Base-by-base conservation (phyloP, 2,329 filamentous ascomycete genomes). In the Penicillium sp. region DNA sequence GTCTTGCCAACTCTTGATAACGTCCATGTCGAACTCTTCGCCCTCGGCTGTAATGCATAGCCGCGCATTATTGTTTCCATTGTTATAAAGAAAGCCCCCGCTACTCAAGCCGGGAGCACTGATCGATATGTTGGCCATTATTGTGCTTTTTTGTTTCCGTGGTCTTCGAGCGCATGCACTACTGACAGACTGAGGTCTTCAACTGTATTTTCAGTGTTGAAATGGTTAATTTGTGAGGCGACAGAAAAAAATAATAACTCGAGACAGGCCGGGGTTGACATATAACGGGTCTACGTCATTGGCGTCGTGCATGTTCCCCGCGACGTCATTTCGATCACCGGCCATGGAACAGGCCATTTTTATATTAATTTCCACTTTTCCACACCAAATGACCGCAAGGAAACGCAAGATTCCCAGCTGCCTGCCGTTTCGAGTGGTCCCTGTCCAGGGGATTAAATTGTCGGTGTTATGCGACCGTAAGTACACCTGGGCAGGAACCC, bases 1-100 rank as follows among this genome's bases (percentile, higher is more conserved):
- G 38, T 83, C 78, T 29, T 75, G 72, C 82, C 83, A 87, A 50
- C 80, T 77, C 42, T 78, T 73, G 51, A 83, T 67, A 0, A 77
- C 81, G 40, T 79, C 75, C 16, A 75, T 66, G 64, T 86, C 83
- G 62, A 86, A 87, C 22, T 75, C 72, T 2, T 56, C 56, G 1
- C 69, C 69, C 47, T 73, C 71, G 0, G 70, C 64, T 2, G 68
- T 68, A 31, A 73, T 60, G 51, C 70, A 72, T 10, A 73, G 53
- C 2, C 70, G 62, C 4, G 71, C 66, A 43, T 67, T 71, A 34
- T 67, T 63, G 7, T 62, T 58, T 8, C 68, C 67, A 39, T 67
- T 69, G 45, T 70, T 72, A 52, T 72, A 72, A 24, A 73, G 59
- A 14, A 73, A 66, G 1, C 71, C 70, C 2, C 71, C 70, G 39